A percentile compares a stretch with the other conserved stretches of the same genome.
Evolutionary conservation across 2,329 filamentous ascomycete genomes (phyloP).

Genomic region (Harringtonia aguacate): DNA sequence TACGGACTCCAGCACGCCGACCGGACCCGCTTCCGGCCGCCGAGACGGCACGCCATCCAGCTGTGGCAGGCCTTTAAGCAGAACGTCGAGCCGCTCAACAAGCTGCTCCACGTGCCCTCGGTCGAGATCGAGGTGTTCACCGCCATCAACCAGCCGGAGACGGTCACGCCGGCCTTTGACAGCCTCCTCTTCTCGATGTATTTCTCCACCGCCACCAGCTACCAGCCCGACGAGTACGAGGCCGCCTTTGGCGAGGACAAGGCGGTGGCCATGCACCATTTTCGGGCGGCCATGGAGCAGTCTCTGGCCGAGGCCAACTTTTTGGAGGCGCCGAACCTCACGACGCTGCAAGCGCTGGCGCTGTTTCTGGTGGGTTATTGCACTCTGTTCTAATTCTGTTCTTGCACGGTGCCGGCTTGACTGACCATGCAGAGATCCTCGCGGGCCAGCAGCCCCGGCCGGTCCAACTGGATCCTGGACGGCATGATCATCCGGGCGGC

Average conservation of each 20-base stretch:
- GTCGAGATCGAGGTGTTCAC: constrained; percentile 11
- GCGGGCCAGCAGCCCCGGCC: constrained; percentile 10
- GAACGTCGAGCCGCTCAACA: constrained; percentile 12
- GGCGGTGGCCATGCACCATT: constrained; percentile 5
- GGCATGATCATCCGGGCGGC: constrained; percentile 13
- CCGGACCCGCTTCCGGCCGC: constrained; percentile 7
- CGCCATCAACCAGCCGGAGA: constrained; percentile 9
- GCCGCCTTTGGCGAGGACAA: constrained; percentile 11
- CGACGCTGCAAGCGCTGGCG: constrained; percentile 9
- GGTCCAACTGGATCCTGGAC: constrained; percentile 12
- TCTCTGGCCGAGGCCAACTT: constrained; percentile 12
- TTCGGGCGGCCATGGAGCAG: constrained; percentile 10
- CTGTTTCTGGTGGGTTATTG: constrained; percentile 9
- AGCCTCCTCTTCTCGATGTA: constrained; percentile 14
- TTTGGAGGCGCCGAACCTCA: constrained; percentile 12
- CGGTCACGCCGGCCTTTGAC: constrained; percentile 1
- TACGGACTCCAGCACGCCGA: not conserved
- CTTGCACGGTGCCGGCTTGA: not conserved
- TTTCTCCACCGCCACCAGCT: constrained; percentile 10
- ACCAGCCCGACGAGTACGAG: constrained; percentile 9
- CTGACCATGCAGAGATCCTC: not conserved
- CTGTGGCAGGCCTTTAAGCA: constrained; percentile 13
- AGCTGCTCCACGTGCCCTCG: constrained; percentile 14
- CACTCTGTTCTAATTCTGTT: not conserved
- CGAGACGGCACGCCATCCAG: constrained; percentile 7